Conservation (phyloP, 2,329 filamentous ascomycete species). For the Diaporthe nobilis region DNA sequence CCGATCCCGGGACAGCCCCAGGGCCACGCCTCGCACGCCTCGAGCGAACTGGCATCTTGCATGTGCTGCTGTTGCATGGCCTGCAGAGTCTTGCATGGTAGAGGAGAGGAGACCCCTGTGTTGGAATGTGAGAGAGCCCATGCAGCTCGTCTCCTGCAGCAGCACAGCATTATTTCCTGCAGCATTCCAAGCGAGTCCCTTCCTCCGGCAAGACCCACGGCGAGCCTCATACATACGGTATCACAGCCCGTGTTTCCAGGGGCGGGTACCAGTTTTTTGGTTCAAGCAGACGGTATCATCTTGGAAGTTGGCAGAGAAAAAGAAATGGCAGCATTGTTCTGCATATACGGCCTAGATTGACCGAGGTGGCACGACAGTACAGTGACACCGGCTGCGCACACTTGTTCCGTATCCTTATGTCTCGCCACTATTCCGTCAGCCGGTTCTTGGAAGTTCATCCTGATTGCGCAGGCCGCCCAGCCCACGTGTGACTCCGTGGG, state of each 20-base stretch:
- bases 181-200: constrained; percentile 8
- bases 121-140: constrained; percentile 6
- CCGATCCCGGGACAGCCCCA: not conserved
- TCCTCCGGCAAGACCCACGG: constrained; percentile 16
- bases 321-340: not conserved
- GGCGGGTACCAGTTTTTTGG: not conserved
- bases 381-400: not conserved
- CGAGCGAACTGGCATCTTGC: constrained; percentile 27
- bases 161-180: not conserved
- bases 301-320: not conserved
- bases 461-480: not conserved
- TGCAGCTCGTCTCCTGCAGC: not conserved
- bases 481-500: constrained; percentile 26
- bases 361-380: constrained; percentile 1
- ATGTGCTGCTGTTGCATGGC: constrained; percentile 25
- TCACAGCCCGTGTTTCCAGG: constrained; percentile 33
- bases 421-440: constrained; percentile 27
- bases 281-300: not conserved
- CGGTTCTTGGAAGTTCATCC: constrained; percentile 18
- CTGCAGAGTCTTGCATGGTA: not conserved
- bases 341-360: not conserved
- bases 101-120: not conserved
- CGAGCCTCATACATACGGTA: constrained; percentile 22
- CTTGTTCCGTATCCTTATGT: not conserved
- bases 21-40: not conserved